Evolutionary conservation across 352 stramenopile genomes (phyloP).

Genomic region (Phytophthora cryptogea): DNA sequence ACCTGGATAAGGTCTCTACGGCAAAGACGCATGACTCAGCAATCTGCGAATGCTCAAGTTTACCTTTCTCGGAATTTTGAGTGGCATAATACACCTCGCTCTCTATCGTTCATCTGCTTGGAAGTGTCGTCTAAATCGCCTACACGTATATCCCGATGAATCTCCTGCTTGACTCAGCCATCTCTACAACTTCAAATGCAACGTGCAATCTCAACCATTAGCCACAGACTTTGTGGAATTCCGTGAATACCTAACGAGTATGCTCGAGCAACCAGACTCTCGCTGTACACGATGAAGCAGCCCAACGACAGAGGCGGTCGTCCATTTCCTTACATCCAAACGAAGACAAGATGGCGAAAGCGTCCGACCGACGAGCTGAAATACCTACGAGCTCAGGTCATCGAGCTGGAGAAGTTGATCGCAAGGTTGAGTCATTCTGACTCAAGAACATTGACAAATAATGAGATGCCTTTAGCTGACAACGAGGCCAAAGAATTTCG

Average conservation of each 20-base stretch:
- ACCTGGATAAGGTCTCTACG: not conserved
- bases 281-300: too few relatives aligned
- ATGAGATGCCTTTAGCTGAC: not conserved
- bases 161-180: not conserved
- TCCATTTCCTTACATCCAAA: conserved; percentile 6
- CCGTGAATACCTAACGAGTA: too few relatives aligned
- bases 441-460: not conserved
- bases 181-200: not conserved
- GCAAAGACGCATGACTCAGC: not conserved
- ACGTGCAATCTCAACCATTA: too few relatives aligned
- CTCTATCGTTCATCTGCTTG: not conserved
- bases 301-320: too few relatives aligned
- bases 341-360: conserved; percentile 21
- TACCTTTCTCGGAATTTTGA: not conserved
- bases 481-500: not conserved
- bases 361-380: conserved; percentile 32
- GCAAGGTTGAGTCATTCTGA: conserved; percentile 6
- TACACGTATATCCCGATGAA: not conserved
- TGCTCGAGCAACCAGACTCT: too few relatives aligned
- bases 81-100: not conserved
- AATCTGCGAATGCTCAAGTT: not conserved
- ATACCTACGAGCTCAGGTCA: conserved; percentile 21
- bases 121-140: too few relatives aligned
- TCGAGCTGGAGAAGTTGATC: conserved; percentile 17
- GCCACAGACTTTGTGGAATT: too few relatives aligned